Evolutionary conservation across 2,329 filamentous ascomycete species (phyloP), one percentile per base, ranked within the genome.

Genomic region (Xylariaceae sp.): DNA sequence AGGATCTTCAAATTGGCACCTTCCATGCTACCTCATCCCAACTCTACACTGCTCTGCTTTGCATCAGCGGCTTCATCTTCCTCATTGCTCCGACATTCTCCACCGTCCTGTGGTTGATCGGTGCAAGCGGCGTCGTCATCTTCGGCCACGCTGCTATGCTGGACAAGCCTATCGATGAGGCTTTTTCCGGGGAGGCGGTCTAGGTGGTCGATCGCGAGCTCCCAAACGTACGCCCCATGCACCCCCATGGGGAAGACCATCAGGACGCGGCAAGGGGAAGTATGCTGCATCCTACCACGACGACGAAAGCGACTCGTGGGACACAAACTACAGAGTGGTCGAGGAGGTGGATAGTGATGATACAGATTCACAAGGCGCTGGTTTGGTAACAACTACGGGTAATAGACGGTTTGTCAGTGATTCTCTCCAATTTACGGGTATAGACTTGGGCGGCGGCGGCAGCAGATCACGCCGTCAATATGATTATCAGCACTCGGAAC

Each of bases 161-260:
- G 86, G 92, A 97, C 69, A 96, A 95, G 81, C 92, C 92, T 49
- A 95, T 97, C 77, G 93, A 97, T 84, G 92, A 94, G 91, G 91
- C 91, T 96, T 98, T 98, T 96, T 96, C 92, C 80, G 93, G 94
- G 91, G 93, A 98, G 92, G 92, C 93, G 91, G 93, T 98, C 87
- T 98, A 97, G 84, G 80, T 94, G 91, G 91, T 97, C 93, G 92
- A 89, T 92, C 92, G 93, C 93, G 86, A 93, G 86, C 91, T 95
- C 92, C 91, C 80, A 78, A 84, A 83, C 74, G 71, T 79, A 84
- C 86, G 90, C 90, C 91, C 88, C 74, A 71, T 79, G 84, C 86
- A 90, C 90, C 91, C 88, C 85, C 77, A 82, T 91, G 88, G 92
- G 92, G 91, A 96, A 96, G 92, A 96, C 89, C 90, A 93, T 87